These are phyloP conservation scores for Trichaptum fuscoviolaceum DNA, from an alignment of 768 basidiomycete species.

Conservation along the genomic window DNA sequence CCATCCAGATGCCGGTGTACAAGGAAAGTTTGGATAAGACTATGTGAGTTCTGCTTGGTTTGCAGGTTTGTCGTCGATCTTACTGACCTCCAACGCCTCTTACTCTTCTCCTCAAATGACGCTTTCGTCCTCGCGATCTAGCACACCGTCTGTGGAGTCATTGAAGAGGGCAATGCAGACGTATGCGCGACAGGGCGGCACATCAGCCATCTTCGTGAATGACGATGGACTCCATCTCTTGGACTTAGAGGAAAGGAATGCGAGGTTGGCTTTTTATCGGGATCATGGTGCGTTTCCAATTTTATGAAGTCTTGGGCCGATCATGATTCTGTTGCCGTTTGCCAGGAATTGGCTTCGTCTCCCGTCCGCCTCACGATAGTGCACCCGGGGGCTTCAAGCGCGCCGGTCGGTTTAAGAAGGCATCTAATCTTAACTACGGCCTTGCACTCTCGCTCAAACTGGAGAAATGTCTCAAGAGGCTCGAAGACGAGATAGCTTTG, in stretches of 20 bases:
- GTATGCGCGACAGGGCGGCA: conserved; percentile 35
- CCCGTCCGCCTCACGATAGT: conserved; percentile 65
- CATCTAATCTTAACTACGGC: conserved; percentile 87
- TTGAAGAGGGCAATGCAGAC: conserved; percentile 31
- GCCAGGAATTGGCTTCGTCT: conserved; percentile 70
- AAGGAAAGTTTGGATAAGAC: conserved; percentile 17
- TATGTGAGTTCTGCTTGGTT: conserved; percentile 13
- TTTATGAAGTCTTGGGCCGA: too few relatives aligned
- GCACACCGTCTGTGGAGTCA: conserved; percentile 20
- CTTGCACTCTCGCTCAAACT: conserved; percentile 60
- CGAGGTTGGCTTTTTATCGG: conserved; percentile 68
- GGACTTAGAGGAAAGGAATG: conserved; percentile 48
- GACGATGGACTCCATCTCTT: conserved; percentile 36
- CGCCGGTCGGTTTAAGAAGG: conserved; percentile 91
- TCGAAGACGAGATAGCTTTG: conserved; percentile 35
- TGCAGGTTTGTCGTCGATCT: background rate
- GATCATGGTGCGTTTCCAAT: conserved; percentile 40
- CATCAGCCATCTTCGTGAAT: conserved; percentile 30
- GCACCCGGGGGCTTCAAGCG: conserved; percentile 66
- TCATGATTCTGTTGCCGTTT: background rate
- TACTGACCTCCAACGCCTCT: background rate
- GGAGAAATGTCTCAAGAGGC: conserved; percentile 39
- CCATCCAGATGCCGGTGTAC: conserved; percentile 26
- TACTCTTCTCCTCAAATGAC: conserved; percentile 13
- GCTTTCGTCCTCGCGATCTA: background rate